Evolutionary conservation across 768 basidiomycete genomes (phyloP).

Genomic region (Roridomyces roridus): DNA sequence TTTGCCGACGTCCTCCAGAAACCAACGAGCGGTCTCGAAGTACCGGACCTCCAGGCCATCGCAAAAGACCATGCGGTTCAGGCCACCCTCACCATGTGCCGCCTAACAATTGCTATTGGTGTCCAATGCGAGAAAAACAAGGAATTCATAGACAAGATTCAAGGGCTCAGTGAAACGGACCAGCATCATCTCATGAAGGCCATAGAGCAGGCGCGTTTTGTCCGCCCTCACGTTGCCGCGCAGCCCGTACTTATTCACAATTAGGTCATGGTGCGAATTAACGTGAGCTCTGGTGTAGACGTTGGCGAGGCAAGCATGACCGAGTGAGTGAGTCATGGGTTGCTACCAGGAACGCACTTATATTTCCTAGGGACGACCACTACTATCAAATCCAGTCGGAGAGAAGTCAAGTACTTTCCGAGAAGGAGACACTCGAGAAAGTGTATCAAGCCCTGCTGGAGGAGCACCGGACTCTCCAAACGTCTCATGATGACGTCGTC

Average conservation of each 20-base stretch:
- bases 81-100: slow-evolving; percentile 77
- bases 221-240: neutral
- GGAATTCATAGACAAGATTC: slow-evolving; percentile 89
- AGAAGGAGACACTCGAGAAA: slow-evolving; percentile 88
- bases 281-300: slow-evolving; percentile 51
- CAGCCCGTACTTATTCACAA: neutral
- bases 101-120: slow-evolving; percentile 82
- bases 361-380: slow-evolving; percentile 76
- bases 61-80: slow-evolving; percentile 74
- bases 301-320: slow-evolving; percentile 72
- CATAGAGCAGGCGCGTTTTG: slow-evolving; percentile 79
- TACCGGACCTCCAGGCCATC: slow-evolving; percentile 87
- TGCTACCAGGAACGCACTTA: slow-evolving; percentile 3
- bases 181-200: slow-evolving; percentile 93
- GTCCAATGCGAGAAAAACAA: slow-evolving; percentile 91
- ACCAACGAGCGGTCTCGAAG: slow-evolving; percentile 76
- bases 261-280: slow-evolving; percentile 81
- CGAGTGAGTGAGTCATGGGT: slow-evolving; percentile 59
- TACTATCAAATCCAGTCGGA: slow-evolving; percentile 88
- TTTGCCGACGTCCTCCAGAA: slow-evolving; percentile 85
- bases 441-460: slow-evolving; percentile 78
- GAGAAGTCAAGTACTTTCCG: slow-evolving; percentile 73
- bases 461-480: slow-evolving; percentile 78
- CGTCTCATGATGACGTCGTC: slow-evolving; percentile 74
- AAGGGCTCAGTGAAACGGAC: slow-evolving; percentile 78